Percentiles rank a stretch among this genome's conserved stretches.
phyloP scores from a whole-genome alignment of 495 filamentous ascomycete genomes.

The Hamigera avellanea region DNA sequence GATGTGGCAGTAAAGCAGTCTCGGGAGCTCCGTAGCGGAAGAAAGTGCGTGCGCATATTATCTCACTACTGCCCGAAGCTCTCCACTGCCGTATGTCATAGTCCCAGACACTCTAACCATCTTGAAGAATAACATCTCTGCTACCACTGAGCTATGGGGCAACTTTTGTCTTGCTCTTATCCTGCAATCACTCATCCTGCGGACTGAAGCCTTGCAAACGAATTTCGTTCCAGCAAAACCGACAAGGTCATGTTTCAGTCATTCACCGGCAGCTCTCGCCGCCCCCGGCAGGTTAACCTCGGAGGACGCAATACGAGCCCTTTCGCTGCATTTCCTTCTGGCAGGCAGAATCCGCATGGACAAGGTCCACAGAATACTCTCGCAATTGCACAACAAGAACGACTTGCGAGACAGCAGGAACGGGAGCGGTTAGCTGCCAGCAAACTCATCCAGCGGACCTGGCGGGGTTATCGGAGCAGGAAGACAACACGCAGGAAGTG shows the following conservation, averaged over 20 bases:
- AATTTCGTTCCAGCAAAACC: background rate
- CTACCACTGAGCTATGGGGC: background rate
- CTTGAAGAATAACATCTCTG: background rate
- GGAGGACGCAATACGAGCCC: conserved; percentile 74
- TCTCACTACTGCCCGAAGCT: background rate
- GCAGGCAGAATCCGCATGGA: conserved; percentile 27
- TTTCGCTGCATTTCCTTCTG: conserved; percentile 46
- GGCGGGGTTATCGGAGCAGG: conserved; percentile 67
- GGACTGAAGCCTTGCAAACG: background rate
- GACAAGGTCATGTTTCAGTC: conserved; percentile 63
- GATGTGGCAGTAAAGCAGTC: background rate
- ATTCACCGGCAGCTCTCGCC: conserved; percentile 80
- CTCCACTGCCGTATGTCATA: background rate
- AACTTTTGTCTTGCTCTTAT: background rate
- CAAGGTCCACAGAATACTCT: conserved; percentile 63
- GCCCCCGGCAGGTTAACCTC: conserved; percentile 84
- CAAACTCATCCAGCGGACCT: conserved; percentile 64
- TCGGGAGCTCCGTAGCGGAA: background rate
- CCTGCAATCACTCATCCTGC: background rate
- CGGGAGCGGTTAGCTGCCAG: conserved; percentile 66
- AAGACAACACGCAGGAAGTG: conserved; percentile 42
- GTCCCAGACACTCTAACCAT: background rate
- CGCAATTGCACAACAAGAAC: conserved; percentile 75
- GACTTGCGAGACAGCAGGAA: conserved; percentile 68
- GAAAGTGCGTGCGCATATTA: conserved; percentile 1